Conservation (phyloP, 345 rosid species). For the Brassica cretica region DNA sequence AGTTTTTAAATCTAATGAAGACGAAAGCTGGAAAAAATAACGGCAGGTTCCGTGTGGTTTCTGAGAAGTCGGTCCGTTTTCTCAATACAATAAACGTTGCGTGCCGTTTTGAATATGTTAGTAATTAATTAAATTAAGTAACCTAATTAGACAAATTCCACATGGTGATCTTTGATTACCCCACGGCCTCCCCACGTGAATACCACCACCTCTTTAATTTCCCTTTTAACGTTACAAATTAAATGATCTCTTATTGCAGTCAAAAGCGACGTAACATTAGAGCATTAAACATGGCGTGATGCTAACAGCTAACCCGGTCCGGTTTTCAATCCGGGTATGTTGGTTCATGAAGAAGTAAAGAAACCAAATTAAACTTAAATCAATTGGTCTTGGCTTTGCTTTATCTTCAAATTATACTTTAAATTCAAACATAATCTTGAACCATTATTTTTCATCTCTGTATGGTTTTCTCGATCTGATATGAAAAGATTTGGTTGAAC, state of each 20-base stretch:
- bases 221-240: background rate
- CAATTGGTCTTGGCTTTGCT: background rate
- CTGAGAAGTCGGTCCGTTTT: constrained; percentile 20
- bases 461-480: background rate
- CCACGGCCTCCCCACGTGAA: constrained; percentile 11
- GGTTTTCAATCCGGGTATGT: background rate
- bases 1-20: background rate
- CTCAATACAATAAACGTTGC: constrained; percentile 22
- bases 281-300: background rate
- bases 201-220: constrained; percentile 11
- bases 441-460: too few species aligned
- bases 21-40: background rate
- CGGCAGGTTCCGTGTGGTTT: constrained; percentile 27
- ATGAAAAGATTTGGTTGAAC: background rate
- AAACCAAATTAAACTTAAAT: background rate
- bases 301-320: background rate
- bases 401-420: background rate
- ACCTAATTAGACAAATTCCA: constrained; percentile 29
- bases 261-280: background rate
- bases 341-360: background rate
- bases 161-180: constrained; percentile 36
- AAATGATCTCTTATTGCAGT: background rate
- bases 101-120: constrained; percentile 21
- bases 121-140: constrained; percentile 8
- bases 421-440: background rate